Evolutionary conservation across 225 moss, liverwort and hornwort species (phyloP), one percentile per base, ranked within the genome.

Genomic region (Thuidium tamariscinum): DNA sequence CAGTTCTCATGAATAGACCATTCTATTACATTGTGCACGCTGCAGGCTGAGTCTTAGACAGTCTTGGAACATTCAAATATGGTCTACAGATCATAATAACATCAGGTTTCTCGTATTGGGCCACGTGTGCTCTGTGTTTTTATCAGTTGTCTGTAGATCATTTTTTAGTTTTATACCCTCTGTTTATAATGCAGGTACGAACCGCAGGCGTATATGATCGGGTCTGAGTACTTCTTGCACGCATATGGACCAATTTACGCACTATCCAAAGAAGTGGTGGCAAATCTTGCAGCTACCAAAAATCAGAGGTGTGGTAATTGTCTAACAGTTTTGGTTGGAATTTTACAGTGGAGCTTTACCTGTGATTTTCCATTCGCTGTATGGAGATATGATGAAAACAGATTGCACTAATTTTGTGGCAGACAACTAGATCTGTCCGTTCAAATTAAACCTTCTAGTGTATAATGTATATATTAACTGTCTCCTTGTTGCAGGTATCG

Each of bases 221-320:
- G 99, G 57, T 87, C 61, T 64, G 99, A 99, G 83, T 99, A 99
- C 82, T 99, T 99, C 74, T 89, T 95, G 86, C 99, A 99, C 92
- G 99, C 99, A 6, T 99, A 97, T 88, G 99, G 99, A 37, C 99
- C 99, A 73, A 99, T 99, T 84, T 99, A 99, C 86, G 99, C 95
- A 37, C 82, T 97, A 36, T 99, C 99, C 64, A 88, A 92, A 70
- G 95, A 90, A 87, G 96, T 99, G 37, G 99, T 99, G 69, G 92
- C 92, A 59, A 94, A 95, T 84, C 91, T 99, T 84, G 91, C 94
- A 62, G 91, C 90, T 80, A 92, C 93, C 73, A 94, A 89, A 72
- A 92, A 93, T 74, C 93, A 96, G 75, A 97, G 95, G 97, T 98
- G 77, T 29, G 68, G 55, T 48, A 25, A 26, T 70, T 34, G 42